Conservation (phyloP, 345 rosid genomes). For the Linum tenue region DNA sequence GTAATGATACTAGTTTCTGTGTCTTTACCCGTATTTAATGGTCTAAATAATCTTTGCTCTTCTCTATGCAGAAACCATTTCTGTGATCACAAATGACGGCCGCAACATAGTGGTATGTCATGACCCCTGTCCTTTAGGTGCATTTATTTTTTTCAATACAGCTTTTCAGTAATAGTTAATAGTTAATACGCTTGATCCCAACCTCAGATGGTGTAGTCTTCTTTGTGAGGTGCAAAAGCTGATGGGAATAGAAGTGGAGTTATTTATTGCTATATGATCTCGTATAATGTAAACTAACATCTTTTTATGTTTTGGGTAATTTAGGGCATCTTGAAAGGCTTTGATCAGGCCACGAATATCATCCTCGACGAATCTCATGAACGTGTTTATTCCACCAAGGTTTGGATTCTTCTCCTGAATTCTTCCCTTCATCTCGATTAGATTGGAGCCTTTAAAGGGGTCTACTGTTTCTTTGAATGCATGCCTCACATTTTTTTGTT, state of each 20-base stretch:
- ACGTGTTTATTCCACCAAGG: slow-evolving; percentile 87
- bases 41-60: not conserved
- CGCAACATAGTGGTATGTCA: slow-evolving; percentile 74
- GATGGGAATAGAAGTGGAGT: not conserved
- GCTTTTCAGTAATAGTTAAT: too few species aligned
- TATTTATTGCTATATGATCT: not conserved
- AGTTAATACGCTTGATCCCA: not conserved
- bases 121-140: not conserved
- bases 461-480: not conserved
- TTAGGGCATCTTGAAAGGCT: slow-evolving; percentile 73
- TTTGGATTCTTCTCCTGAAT: slow-evolving; percentile 9
- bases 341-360: slow-evolving; percentile 86
- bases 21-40: not conserved
- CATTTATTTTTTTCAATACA: not conserved
- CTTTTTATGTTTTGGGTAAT: not conserved
- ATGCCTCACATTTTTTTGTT: not conserved
- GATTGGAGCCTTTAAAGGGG: not conserved
- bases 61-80: slow-evolving; percentile 46
- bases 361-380: slow-evolving; percentile 90
- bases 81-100: slow-evolving; percentile 83
- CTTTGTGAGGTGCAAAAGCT: not conserved
- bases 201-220: not conserved
- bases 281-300: not conserved
- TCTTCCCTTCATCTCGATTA: not conserved
- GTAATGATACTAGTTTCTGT: too few species aligned